Base-by-base conservation (phyloP, 2,329 filamentous ascomycete species). In the Podosphaera leucotricha region DNA sequence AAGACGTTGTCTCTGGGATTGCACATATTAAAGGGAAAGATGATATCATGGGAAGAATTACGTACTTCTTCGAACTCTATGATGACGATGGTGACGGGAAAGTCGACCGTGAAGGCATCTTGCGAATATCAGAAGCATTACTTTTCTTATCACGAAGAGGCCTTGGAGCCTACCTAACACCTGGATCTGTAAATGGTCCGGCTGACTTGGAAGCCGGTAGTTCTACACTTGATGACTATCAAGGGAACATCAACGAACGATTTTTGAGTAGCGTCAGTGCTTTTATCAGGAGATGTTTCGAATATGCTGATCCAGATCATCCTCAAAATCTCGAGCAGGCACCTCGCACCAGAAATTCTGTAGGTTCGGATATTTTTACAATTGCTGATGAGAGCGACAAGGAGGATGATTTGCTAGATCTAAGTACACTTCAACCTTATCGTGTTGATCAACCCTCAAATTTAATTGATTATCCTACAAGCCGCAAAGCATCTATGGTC, bases 31-130 rank as follows among this genome's bases (percentile, higher is more conserved):
- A 93, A 60, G 87, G 90, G 7, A 85, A 80, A 45, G 77, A 79
- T 40, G 90, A 98, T 60, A 94, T 98, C 51, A 94, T 98, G 87
- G 83, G 83, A 24, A 90, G 82, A 46, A 95, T 98, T 56, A 90
- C 77, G 47, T 95, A 95, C 62, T 95, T 98, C 60, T 98, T 98
- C 54, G 83, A 94, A 55, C 72, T 98, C 0, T 94, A 95, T 59
- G 90, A 98, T 57, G 87, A 98, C 51, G 80, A 87, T 54, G 72
- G 76, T 1, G 85, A 93, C 57, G 90, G 90, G 21, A 84, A 75
- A 53, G 86, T 98, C 4, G 90, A 95, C 55, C 75, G 90, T 10
- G 90, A 98, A 60, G 90, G 90, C 5, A 98, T 98, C 46, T 61
- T 98, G 38, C 71, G 85, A 39, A 95, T 98, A 57, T 94, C 86